A percentile compares a stretch with the other conserved stretches of the same genome.
These are phyloP conservation scores for Brassica juncea DNA, from an alignment of 345 rosid genomes.

Conservation along the genomic window DNA sequence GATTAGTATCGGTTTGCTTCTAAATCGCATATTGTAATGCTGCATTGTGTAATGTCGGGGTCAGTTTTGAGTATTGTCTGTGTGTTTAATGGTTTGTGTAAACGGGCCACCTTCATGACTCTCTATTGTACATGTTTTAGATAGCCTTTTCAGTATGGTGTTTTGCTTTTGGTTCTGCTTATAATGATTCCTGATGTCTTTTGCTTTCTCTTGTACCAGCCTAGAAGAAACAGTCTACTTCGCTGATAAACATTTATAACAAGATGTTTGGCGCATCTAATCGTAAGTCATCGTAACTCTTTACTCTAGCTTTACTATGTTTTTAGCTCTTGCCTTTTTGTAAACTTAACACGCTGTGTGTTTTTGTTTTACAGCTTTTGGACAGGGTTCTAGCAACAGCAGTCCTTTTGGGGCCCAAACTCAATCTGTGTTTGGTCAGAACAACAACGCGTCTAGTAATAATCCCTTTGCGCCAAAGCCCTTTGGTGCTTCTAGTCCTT, in stretches of 20 bases:
- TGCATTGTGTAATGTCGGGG: not conserved
- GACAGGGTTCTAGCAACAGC: constrained; percentile 61
- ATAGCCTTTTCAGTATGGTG: not conserved
- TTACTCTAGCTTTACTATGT: not conserved
- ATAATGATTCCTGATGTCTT: not conserved
- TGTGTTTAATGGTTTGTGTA: not conserved
- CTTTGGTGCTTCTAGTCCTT: constrained; percentile 64
- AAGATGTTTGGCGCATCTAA: constrained; percentile 62
- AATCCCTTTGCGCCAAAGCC: constrained; percentile 80
- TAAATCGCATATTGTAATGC: not conserved
- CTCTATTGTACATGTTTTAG: not conserved
- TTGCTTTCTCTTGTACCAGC: not conserved
- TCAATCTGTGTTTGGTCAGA: constrained; percentile 67
- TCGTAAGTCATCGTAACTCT: constrained; percentile 46
- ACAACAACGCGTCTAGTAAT: constrained; percentile 47
- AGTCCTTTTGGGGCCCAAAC: constrained; percentile 70
- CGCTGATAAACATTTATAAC: not conserved
- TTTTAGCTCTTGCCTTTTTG: constrained; percentile 6
- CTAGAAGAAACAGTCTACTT: constrained; percentile 11
- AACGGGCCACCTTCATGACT: not conserved
- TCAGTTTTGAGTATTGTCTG: not conserved
- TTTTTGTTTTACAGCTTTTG: constrained; percentile 57
- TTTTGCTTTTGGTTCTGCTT: not conserved
- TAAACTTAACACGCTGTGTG: constrained; percentile 9
- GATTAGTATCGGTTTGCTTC: constrained; percentile 1